Base-by-base conservation (phyloP, 495 filamentous ascomycete genomes). In the Glutinoglossum americanum region DNA sequence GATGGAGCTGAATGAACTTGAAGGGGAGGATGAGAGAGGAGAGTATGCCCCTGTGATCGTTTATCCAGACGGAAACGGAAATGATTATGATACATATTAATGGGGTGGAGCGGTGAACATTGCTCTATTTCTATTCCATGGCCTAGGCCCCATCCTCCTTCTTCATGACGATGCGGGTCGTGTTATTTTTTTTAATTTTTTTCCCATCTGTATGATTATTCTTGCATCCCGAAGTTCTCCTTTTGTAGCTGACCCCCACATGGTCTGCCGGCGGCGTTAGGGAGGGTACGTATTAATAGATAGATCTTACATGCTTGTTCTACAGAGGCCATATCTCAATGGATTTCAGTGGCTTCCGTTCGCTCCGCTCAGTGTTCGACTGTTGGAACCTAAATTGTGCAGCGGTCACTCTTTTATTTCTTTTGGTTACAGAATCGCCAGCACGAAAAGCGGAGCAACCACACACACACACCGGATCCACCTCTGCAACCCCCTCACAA, bases 21-120 rank as follows among this genome's bases (percentile, higher is more conserved):
- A 90, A 60, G 85, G 80, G 58, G 85, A 93, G 57, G 86, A 92
- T 56, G 87, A 92, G 68, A 77, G 76, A 59, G 87, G 87, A 19
- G 90, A 95, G 64, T 89, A 88, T 72, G 82, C 84, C 59, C 92
- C 90, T 17, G 74, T 84, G 25, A 68, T 98, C 19, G 87, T 98
- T 5, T 80, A 88, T 54, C 62, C 89, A 15, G 57, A 33, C 6
- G 57, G 39, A 19, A 8, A 58, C 19, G 47, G 44, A 8, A 9
- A 47, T 25, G 39, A 8, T 26, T 35, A 11, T 35, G 32, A 35
- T 35, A 35, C 11, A 35, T 35, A 35, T 35, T 11, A 11, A 35
- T 35, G 32, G 32, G 5, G 32, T 35, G 4, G 4, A 11, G 32
- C 11, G 32, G 32, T n/a, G n/a, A n/a, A n/a, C n/a, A n/a, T n/a